A percentile compares a stretch with the other conserved stretches of the same genome.
Conservation (phyloP, 179 eudicot species). For the Pouteria campechiana region DNA sequence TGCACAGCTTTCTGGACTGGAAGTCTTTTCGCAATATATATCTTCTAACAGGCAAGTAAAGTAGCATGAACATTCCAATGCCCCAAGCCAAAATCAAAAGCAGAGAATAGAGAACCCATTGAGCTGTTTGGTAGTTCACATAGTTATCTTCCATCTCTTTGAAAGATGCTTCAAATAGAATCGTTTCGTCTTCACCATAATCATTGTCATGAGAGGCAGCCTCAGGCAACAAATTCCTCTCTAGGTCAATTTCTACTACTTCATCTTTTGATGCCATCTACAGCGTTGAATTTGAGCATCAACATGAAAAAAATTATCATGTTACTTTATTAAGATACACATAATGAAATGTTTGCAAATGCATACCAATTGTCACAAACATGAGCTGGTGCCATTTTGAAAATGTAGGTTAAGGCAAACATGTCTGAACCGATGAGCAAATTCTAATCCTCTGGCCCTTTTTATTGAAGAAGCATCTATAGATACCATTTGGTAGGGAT, state of each 20-base stretch:
- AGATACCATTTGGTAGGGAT: too few relatives aligned
- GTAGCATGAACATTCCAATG: constrained; percentile 62
- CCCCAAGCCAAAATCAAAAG: constrained; percentile 74
- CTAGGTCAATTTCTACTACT: constrained; percentile 45
- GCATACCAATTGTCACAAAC: too few relatives aligned
- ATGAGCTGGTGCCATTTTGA: too few relatives aligned
- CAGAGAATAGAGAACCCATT: constrained; percentile 62
- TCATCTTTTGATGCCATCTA: constrained; percentile 34
- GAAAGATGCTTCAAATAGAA: constrained; percentile 56
- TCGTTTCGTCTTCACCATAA: constrained; percentile 21
- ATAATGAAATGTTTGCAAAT: too few relatives aligned
- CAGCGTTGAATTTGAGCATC: background rate
- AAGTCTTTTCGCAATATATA: constrained; percentile 51
- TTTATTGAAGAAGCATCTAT: too few relatives aligned
- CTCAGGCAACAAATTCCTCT: constrained; percentile 21
- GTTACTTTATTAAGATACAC: too few relatives aligned
- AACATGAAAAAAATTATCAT: too few relatives aligned
- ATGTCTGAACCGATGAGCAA: too few relatives aligned
- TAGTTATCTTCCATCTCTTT: constrained; percentile 56
- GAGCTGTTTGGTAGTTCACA: constrained; percentile 47
- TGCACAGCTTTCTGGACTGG: constrained; percentile 53
- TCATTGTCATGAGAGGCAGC: constrained; percentile 9
- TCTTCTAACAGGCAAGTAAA: constrained; percentile 65
- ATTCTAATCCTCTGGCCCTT: too few relatives aligned
- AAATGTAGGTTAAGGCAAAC: too few relatives aligned